Evolutionary conservation across 2,329 filamentous ascomycete genomes (phyloP).

Genomic region (Stylonectria norvegica): DNA sequence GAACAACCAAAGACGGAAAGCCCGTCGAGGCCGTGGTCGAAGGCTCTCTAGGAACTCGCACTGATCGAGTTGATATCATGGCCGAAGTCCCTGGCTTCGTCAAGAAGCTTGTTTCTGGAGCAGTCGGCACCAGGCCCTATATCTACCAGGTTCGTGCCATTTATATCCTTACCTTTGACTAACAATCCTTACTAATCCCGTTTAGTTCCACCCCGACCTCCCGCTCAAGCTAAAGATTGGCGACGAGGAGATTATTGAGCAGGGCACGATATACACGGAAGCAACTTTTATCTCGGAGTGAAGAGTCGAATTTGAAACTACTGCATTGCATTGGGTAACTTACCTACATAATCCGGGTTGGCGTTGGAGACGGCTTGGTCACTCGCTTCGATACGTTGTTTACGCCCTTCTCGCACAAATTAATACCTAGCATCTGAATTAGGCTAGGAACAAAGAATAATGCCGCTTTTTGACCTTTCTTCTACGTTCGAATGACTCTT

Average conservation of each 20-base stretch:
- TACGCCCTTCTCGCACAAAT: neutral
- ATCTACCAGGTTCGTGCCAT: conserved; percentile 77
- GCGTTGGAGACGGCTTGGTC: conserved; percentile 32
- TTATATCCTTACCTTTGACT: conserved; percentile 6
- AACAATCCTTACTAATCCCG: too few species aligned
- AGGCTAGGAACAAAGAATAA: neutral
- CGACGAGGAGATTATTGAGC: conserved; percentile 72
- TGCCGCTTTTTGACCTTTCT: conserved; percentile 6
- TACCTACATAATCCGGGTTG: conserved; percentile 26
- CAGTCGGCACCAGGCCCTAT: conserved; percentile 91
- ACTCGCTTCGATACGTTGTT: conserved; percentile 26
- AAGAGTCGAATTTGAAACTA: conserved; percentile 17
- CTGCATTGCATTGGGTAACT: conserved; percentile 27
- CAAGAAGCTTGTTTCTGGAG: conserved; percentile 85
- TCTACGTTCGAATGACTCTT: neutral
- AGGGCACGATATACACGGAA: conserved; percentile 79
- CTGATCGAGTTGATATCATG: conserved; percentile 89
- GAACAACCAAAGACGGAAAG: conserved; percentile 73
- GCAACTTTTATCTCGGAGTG: conserved; percentile 88
- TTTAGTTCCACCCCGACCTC: conserved; percentile 67
- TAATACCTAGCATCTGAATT: neutral
- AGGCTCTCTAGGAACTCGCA: conserved; percentile 62
- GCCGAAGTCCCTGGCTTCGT: conserved; percentile 93
- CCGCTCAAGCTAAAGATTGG: conserved; percentile 81
- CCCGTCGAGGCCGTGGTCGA: conserved; percentile 66